Base-by-base conservation (phyloP, 148 eudicot genomes). In the Beta vulgaris region DNA sequence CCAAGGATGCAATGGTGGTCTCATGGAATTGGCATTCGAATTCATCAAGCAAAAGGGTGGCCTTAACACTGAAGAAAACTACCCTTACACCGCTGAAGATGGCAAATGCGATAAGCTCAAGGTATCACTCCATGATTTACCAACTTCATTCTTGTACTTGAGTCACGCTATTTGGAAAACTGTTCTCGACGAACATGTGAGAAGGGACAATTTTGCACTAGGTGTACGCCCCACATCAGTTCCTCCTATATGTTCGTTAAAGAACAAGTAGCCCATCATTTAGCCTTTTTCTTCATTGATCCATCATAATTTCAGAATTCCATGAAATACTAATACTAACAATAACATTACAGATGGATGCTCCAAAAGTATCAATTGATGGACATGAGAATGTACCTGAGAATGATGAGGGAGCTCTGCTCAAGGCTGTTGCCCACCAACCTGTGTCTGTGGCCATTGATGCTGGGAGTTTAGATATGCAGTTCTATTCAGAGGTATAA, bases 401-500 rank as follows among this genome's bases (percentile, higher is more conserved):
- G 25, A 95, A 92, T 66, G 48, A 89, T 46, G 97, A 95, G 82
- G 78, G 58, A 2, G 92, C 97, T 69, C 75, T 95, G 69, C 67
- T 79, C 42, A 89, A 92, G 80, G 98, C 96, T 32, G 97, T 69
- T 29, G 97, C 98, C 15, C 83, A 90, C 42, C 98, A 95, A 71
- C 97, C 97, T 48, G 61, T 92, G 0, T 81, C 98, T 12, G 96
- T 90, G 0, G 96, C 96, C 48, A 92, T 95, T 19, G 97, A 95
- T 46, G 98, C 98, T 6, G 88, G 89, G 31, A 84, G 96, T 72
- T 73, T 76, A 19, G 91, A 87, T 76, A 80, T 93, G 80, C 98
- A 91, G 83, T 91, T 91, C 84, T 91, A 93, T 57, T 86, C 89
- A 0, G 90, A 88, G 98, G 97, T 90, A 86, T n/a, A n/a, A n/a